Percentiles rank a stretch among this genome's conserved stretches.
Evolutionary conservation across 1,284 basidiomycete genomes (phyloP).

Genomic region (Stygiomarasmius scandens): DNA sequence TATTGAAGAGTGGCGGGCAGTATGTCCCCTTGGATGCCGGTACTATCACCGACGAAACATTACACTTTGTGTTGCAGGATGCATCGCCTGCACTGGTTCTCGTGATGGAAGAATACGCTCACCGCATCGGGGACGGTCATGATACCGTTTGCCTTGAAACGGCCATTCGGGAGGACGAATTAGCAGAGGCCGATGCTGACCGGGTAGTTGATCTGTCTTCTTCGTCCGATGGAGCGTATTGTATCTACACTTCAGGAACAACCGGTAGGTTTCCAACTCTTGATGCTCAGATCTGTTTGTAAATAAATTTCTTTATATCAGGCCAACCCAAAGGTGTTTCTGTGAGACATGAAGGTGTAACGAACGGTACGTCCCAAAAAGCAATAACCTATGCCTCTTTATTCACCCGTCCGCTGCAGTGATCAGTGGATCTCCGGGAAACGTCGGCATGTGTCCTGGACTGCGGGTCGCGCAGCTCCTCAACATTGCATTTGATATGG

Average conservation of each 20-base stretch:
- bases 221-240: slow-evolving; percentile 44
- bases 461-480: slow-evolving; percentile 52
- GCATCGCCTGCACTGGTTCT: slow-evolving; percentile 42
- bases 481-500: slow-evolving; percentile 57
- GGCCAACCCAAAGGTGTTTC: slow-evolving; percentile 52
- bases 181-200: slow-evolving; percentile 20
- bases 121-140: slow-evolving; percentile 30
- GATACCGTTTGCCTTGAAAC: slow-evolving; percentile 24
- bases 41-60: slow-evolving; percentile 50
- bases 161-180: slow-evolving; percentile 36
- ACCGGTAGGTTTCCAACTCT: slow-evolving; percentile 12
- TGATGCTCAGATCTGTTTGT: background rate
- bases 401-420: slow-evolving; percentile 30
- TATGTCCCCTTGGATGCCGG: slow-evolving; percentile 55
- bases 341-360: slow-evolving; percentile 49
- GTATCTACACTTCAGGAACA: slow-evolving; percentile 53
- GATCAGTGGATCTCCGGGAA: slow-evolving; percentile 45
- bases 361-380: slow-evolving; percentile 39
- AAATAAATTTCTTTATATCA: slow-evolving; percentile 32
- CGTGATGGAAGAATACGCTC: slow-evolving; percentile 40
- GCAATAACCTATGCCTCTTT: slow-evolving; percentile 1
- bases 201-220: slow-evolving; percentile 38
- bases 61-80: slow-evolving; percentile 47
- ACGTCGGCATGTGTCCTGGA: slow-evolving; percentile 49
- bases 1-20: slow-evolving; percentile 48